Conservation (phyloP, 1,139 yeast genomes). For the Hyphopichia pseudoburtonii region DNA sequence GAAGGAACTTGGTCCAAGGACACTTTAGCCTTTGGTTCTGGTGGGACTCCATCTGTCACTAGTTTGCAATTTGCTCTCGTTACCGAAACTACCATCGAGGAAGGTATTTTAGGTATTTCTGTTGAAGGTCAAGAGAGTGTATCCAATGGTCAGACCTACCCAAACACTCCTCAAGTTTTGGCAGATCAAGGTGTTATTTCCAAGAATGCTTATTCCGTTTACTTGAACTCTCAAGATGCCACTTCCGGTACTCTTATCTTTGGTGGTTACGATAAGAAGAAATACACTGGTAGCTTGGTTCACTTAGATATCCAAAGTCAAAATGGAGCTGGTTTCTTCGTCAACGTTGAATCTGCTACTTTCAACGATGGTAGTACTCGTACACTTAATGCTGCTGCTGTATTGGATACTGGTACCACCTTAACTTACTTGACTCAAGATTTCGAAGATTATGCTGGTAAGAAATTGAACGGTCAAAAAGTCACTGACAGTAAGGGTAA, state of each 20-base stretch:
- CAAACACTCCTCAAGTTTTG: conserved; percentile 21
- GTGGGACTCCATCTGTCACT: background rate
- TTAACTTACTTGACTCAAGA: conserved; percentile 23
- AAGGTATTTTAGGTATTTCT: conserved; percentile 22
- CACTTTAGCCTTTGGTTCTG: background rate
- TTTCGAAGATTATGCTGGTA: conserved; percentile 20
- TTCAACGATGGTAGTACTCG: background rate
- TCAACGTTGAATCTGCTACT: background rate
- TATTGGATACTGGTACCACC: conserved; percentile 30
- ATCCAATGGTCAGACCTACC: conserved; percentile 9
- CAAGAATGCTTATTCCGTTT: conserved; percentile 21
- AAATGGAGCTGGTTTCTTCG: background rate
- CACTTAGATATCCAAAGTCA: background rate
- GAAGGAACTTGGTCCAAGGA: conserved; percentile 17
- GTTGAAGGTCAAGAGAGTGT: conserved; percentile 10
- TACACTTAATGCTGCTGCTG: conserved; percentile 19
- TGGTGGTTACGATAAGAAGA: conserved; percentile 31
- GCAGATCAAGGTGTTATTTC: conserved; percentile 19
- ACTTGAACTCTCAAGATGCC: conserved; percentile 14
- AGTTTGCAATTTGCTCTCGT: conserved; percentile 17
- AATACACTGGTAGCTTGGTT: conserved; percentile 21
- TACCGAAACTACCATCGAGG: conserved; percentile 6
- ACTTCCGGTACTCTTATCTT: conserved; percentile 23
- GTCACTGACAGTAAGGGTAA: conserved; percentile 2
- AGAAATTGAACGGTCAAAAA: conserved; percentile 17